phyloP scores from a whole-genome alignment of 2,329 filamentous ascomycete genomes.

The Rhinocladiella mackenziei region DNA sequence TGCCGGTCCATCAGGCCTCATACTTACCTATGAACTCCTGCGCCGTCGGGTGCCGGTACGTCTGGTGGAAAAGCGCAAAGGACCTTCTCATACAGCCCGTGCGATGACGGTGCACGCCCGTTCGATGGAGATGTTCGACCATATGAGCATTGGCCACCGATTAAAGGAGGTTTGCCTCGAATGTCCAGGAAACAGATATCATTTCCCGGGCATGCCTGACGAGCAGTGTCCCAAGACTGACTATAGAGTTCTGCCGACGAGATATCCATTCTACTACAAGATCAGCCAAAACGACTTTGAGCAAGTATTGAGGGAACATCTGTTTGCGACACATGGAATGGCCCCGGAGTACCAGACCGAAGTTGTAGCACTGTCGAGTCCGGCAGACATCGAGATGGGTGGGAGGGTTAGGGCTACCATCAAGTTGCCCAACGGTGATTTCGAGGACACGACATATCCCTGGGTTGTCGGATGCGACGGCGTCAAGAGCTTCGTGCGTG shows the following conservation, averaged over 20 bases:
- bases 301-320: background rate
- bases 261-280: conserved; percentile 4
- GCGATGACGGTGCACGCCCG: conserved; percentile 2
- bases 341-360: conserved; percentile 1
- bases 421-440: background rate
- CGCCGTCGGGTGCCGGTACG: conserved; percentile 3
- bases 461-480: conserved; percentile 2
- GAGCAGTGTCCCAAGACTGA: background rate
- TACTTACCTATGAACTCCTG: conserved; percentile 3
- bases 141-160: conserved; percentile 3
- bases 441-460: background rate
- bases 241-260: background rate
- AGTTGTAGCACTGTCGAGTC: too few species aligned
- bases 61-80: conserved; percentile 2
- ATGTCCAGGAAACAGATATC: conserved; percentile 2
- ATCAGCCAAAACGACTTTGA: conserved; percentile 5
- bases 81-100: conserved; percentile 2
- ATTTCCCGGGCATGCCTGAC: conserved; percentile 3
- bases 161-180: background rate
- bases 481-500: conserved; percentile 1
- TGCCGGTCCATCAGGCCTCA: conserved; percentile 3
- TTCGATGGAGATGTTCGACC: conserved; percentile 6
- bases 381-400: too few species aligned
- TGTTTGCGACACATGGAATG: background rate
- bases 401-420: conserved; percentile 1